phyloP scores from a whole-genome alignment of 805 yeast species.

The Spathaspora arborariae region DNA sequence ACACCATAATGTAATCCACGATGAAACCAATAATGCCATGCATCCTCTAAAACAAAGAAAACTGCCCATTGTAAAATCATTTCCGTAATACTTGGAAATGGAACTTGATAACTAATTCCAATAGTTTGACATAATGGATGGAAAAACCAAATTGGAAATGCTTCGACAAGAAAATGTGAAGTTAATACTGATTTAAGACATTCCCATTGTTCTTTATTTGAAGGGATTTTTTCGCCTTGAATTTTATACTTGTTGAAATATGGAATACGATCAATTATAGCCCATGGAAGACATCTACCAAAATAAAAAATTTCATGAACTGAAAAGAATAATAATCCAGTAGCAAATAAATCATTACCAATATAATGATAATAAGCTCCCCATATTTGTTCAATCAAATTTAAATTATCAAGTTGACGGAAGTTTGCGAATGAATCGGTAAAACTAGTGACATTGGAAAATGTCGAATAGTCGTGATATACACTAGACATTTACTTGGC shows the following conservation, averaged over 20 bases:
- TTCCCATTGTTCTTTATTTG: slow-evolving; percentile 59
- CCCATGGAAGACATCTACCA: slow-evolving; percentile 60
- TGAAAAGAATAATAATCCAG: slow-evolving; percentile 53
- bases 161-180: slow-evolving; percentile 56
- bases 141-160: slow-evolving; percentile 60
- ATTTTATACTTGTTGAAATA: slow-evolving; percentile 51
- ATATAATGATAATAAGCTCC: slow-evolving; percentile 53
- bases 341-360: slow-evolving; percentile 53
- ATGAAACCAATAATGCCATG: slow-evolving; percentile 62
- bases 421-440: slow-evolving; percentile 27
- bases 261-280: slow-evolving; percentile 49
- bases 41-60: slow-evolving; percentile 52
- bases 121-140: slow-evolving; percentile 51
- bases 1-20: slow-evolving; percentile 53
- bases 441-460: slow-evolving; percentile 26
- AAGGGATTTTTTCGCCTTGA: slow-evolving; percentile 50
- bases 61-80: slow-evolving; percentile 44
- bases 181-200: slow-evolving; percentile 54
- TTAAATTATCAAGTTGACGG: slow-evolving; percentile 25
- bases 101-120: slow-evolving; percentile 48
- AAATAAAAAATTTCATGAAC: slow-evolving; percentile 56
- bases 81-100: slow-evolving; percentile 45
- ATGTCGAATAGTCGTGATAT: slow-evolving; percentile 31
- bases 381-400: slow-evolving; percentile 46
- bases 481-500: slow-evolving; percentile 14